Evolutionary conservation across 2,329 filamentous ascomycete genomes (phyloP), one percentile per base, ranked within the genome.

Genomic region (Aspergillus tubingensis): DNA sequence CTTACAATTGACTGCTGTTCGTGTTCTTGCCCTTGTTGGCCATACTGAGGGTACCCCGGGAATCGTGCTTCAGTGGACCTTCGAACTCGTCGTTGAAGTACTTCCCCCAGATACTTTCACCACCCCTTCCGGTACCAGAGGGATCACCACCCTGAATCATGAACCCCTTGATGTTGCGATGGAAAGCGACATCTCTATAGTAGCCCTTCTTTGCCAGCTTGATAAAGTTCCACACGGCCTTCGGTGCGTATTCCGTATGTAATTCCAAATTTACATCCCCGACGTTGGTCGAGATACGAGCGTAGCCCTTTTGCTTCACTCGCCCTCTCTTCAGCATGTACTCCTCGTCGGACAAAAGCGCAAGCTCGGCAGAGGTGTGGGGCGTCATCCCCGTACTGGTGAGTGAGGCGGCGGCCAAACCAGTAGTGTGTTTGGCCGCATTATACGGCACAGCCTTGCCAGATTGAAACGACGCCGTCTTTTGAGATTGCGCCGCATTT

Each of bases 121-220:
- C 95, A n/a, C 95, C 95, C 62, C 91, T 86, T 1, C 95, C 95
- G 0, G 92, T 96, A 1, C 94, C 94, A 0, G 92, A 91, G 0
- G 95, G 95, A 73, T 99, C 95, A 39, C 95, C 95, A 47, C 94
- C 94, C 75, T 99, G 95, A 41, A 99, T 91, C 95, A 99, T 99
- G 74, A 99, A 99, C 68, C 91, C 91, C 60, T 88, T 88, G 69
- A 99, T 97, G 74, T 96, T 97, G 64, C 95, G 88, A 76, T 99
- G 95, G 73, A 99, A 99, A 11, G 84, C 77, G 2, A 96, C 88
- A 65, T 86, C 86, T 54, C 86, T 87, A 80, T 98, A 99, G 77
- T 96, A 97, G 0, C 94, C 94, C 66, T 90, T 91, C 72, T 96
- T 90, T 1, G 92, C 87, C 4, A 99, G 81, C 58, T 90, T 88